Percentiles rank a stretch among this genome's conserved stretches.
phyloP scores from a whole-genome alignment of 139 green algal genomes.

The Chlamydomonas schloesseri region DNA sequence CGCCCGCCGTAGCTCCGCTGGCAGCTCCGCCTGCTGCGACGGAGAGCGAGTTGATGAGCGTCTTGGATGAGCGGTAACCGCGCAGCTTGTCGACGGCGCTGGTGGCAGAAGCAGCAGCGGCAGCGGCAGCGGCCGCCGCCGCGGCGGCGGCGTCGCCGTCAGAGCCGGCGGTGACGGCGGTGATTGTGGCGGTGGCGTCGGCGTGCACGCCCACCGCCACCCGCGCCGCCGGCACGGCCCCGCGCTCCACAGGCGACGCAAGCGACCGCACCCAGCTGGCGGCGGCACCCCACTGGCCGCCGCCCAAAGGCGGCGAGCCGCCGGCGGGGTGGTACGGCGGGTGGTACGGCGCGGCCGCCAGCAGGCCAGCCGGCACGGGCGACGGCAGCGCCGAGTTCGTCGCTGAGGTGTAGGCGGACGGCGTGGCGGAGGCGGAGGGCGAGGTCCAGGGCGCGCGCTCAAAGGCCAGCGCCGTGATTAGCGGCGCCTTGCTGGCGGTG shows the following conservation, averaged over 20 bases:
- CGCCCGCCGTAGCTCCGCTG: background rate
- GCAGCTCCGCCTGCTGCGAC: background rate
- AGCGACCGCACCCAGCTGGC: too few relatives aligned
- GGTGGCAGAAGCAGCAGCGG: background rate
- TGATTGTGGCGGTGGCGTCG: background rate
- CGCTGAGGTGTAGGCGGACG: background rate
- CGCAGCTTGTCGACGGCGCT: constrained; percentile 14
- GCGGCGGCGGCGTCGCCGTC: background rate
- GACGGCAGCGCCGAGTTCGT: background rate
- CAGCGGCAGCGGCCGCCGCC: background rate
- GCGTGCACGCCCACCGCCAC: too few relatives aligned
- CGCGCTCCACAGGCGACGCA: too few relatives aligned
- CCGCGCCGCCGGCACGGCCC: too few relatives aligned
- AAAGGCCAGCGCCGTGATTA: background rate
- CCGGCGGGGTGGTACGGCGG: too few relatives aligned
- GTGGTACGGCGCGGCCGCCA: too few relatives aligned
- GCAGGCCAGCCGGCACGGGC: background rate
- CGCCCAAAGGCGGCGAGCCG: too few relatives aligned
- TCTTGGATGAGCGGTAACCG: constrained; percentile 22
- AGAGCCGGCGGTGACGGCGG: background rate
- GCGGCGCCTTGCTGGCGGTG: background rate
- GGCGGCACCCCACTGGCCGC: too few relatives aligned
- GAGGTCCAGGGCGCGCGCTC: constrained; percentile 24
- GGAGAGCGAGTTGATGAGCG: background rate
- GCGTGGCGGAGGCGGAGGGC: background rate